Evolutionary conservation across 352 stramenopile genomes (phyloP), one percentile per base, ranked within the genome.

Genomic region (Peronosclerospora sorghi): DNA sequence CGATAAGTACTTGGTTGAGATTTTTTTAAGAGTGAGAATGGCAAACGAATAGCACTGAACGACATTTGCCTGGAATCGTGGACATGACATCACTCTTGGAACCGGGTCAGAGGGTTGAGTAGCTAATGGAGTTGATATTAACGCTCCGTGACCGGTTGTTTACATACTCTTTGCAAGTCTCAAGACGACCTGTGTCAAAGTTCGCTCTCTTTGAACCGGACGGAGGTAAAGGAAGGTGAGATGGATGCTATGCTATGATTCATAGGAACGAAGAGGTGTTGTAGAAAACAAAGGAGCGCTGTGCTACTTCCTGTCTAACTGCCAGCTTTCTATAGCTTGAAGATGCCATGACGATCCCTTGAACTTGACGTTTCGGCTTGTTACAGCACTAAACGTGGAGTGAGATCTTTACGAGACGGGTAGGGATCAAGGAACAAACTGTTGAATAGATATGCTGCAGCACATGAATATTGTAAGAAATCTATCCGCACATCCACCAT

Each of bases 111-210:
- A 77, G 63, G n/a, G 86, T 87, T 37, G 70, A 86, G 51, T 89
- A 89, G 73, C 70, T 3, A 89, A 74, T 30, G 74, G 77, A 19
- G 70, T 86, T 13, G 74, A 87, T 45, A 81, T 89, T 24, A 65
- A 89, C 39, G 66, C 69, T 69, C 56, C 6, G 71, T 82, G 20
- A 70, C 57, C 0, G 77, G 77, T 13, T 86, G 73, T 53, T 54
- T 89, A 26, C 77, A 89, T 38, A 62, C 59, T 1, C 17, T 86
- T 10, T 57, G 61, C 14, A 62, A 60, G 35, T 42, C 63, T 12
- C 51, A 51, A 1, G 41, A 46, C 8, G 28, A 30, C 62, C 71
- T 24, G 68, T 89, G 21, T 83, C 77, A 10, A 69, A 71, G 45
- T 86, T 89, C 26, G 49, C 61, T 8, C 60, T 89, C 5, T 32